phyloP scores from a whole-genome alignment of 148 eudicot species.

The Chenopodium formosanum region DNA sequence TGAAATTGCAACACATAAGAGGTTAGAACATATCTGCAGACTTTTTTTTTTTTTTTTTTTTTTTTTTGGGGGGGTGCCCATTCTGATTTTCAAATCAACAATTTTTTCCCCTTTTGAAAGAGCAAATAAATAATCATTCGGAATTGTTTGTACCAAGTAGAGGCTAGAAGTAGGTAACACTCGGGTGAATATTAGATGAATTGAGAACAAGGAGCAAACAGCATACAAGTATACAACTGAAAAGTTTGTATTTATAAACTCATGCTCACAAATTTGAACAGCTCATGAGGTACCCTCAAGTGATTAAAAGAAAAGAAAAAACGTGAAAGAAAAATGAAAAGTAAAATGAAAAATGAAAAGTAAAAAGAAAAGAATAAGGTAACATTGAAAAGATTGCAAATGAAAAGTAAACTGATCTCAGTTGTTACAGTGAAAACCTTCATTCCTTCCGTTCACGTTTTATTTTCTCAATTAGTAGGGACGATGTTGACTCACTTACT shows the following conservation, averaged over 20 bases:
- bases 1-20: not conserved
- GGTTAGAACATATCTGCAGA: not conserved
- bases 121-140: not conserved
- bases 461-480: not conserved
- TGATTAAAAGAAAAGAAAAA: not conserved
- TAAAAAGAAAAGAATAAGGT: not conserved
- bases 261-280: not conserved
- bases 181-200: not conserved
- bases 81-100: no score
- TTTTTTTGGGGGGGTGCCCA: no score
- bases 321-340: not conserved
- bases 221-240: not conserved
- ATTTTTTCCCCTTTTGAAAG: not conserved
- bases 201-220: not conserved
- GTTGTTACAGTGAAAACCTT: not conserved
- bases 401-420: not conserved
- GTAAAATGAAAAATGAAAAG: not conserved
- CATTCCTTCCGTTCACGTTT: not conserved
- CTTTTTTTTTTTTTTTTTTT: no score
- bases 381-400: not conserved
- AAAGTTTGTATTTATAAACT: not conserved
- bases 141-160: not conserved
- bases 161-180: not conserved
- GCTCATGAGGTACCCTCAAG: not conserved
- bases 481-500: slow-evolving; percentile 30